A percentile compares a stretch with the other conserved stretches of the same genome.
phyloP scores from a whole-genome alignment of 2,329 filamentous ascomycete genomes.

The Hymenoscyphus linearis region DNA sequence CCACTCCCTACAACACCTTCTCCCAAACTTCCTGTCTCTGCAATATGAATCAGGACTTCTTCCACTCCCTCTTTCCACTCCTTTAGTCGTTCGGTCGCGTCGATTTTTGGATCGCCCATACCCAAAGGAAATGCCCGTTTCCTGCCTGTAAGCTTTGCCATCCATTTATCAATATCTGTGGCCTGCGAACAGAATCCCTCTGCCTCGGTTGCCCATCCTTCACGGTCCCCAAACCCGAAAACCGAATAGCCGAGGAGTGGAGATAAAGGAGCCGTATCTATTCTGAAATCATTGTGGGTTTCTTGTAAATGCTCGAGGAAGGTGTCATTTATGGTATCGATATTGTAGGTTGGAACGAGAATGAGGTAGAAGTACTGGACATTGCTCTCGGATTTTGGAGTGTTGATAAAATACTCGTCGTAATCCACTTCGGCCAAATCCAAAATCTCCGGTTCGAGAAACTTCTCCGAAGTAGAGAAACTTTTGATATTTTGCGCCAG shows the following conservation, averaged over 20 bases:
- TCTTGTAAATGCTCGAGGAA: conserved; percentile 85
- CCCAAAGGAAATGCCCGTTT: conserved; percentile 87
- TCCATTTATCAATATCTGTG: conserved; percentile 86
- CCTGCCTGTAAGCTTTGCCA: conserved; percentile 85
- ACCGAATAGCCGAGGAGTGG: conserved; percentile 80
- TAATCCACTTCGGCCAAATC: conserved; percentile 85
- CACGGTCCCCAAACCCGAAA: conserved; percentile 87
- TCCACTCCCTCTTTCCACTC: conserved; percentile 76
- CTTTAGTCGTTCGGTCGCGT: conserved; percentile 58
- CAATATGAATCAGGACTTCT: conserved; percentile 63
- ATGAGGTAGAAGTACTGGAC: conserved; percentile 74
- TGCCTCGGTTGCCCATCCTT: conserved; percentile 86
- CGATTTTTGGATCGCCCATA: conserved; percentile 77
- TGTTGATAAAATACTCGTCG: conserved; percentile 83
- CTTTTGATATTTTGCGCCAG: conserved; percentile 41
- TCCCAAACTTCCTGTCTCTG: conserved; percentile 51
- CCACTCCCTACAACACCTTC: conserved; percentile 74
- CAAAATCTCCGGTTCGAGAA: conserved; percentile 57
- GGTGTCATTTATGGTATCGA: conserved; percentile 83
- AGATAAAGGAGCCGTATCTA: conserved; percentile 80
- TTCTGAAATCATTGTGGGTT: conserved; percentile 93
- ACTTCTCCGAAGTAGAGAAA: conserved; percentile 32
- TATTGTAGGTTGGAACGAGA: conserved; percentile 87
- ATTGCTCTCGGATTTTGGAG: conserved; percentile 53
- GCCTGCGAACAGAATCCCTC: conserved; percentile 94